These are phyloP conservation scores for Podaxis sp. DNA, from an alignment of 768 basidiomycete species.

Conservation along the genomic window DNA sequence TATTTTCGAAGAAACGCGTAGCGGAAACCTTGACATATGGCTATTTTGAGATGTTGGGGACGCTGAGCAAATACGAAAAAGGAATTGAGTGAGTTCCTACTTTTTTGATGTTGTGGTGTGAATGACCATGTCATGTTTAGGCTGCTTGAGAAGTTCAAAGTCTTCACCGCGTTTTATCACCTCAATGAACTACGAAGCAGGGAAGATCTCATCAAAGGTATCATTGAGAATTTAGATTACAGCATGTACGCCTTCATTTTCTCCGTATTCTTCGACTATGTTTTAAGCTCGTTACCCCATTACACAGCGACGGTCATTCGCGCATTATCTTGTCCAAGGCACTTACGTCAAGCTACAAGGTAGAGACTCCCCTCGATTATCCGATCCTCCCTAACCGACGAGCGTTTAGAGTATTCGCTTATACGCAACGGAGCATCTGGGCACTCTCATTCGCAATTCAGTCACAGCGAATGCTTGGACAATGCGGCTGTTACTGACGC, in stretches of 20 bases:
- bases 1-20: conserved; percentile 83
- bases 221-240: conserved; percentile 92
- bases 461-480: conserved; percentile 80
- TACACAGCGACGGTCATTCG: conserved; percentile 84
- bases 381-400: neutral
- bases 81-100: conserved; percentile 73
- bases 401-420: conserved; percentile 75
- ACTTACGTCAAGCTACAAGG: conserved; percentile 90
- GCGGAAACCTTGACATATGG: conserved; percentile 84
- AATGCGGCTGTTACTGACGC: conserved; percentile 87
- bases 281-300: conserved; percentile 7
- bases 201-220: conserved; percentile 88
- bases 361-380: conserved; percentile 27
- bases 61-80: conserved; percentile 82
- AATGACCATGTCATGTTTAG: conserved; percentile 38
- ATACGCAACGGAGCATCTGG: conserved; percentile 87
- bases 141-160: conserved; percentile 84
- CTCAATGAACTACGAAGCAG: conserved; percentile 87
- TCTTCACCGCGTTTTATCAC: conserved; percentile 96
- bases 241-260: conserved; percentile 58
- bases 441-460: conserved; percentile 70
- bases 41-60: conserved; percentile 95
- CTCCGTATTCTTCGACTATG: conserved; percentile 4
- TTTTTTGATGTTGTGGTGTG: neutral
- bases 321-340: conserved; percentile 93